Conservation (phyloP, 148 eudicot genomes). For the Spergularia marina region DNA sequence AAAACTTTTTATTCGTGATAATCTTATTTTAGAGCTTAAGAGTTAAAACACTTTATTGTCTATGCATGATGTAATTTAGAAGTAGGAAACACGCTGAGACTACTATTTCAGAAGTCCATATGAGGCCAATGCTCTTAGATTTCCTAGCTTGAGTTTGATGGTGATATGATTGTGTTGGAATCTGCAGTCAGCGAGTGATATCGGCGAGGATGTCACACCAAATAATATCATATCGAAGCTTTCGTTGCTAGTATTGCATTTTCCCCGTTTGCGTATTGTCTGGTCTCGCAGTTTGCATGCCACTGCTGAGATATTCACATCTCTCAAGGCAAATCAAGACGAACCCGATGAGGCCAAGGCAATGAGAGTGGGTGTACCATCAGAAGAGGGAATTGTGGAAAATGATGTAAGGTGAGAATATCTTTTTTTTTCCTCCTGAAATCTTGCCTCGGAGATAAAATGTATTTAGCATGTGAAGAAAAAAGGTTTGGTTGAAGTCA, state of each 20-base stretch:
- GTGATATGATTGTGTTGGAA: slow-evolving; percentile 13
- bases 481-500: too few species aligned
- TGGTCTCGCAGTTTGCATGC: slow-evolving; percentile 99
- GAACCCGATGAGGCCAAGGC: slow-evolving; percentile 95
- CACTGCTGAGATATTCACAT: slow-evolving; percentile 91
- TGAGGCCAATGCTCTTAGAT: background rate
- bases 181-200: slow-evolving; percentile 87
- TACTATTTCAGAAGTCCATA: background rate
- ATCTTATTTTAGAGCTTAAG: background rate
- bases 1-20: background rate
- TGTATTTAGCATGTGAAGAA: background rate
- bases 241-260: slow-evolving; percentile 87
- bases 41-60: background rate
- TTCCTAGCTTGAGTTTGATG: background rate
- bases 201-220: slow-evolving; percentile 90
- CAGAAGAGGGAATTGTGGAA: slow-evolving; percentile 90
- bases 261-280: slow-evolving; percentile 92
- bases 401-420: slow-evolving; percentile 79
- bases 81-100: too few species aligned
- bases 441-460: background rate
- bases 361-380: slow-evolving; percentile 91
- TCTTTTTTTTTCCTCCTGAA: background rate
- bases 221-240: slow-evolving; percentile 87
- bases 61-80: background rate
- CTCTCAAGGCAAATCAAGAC: slow-evolving; percentile 89